These are phyloP conservation scores for Athelia psychrophila DNA, from an alignment of 1,284 basidiomycete genomes.

Conservation along the genomic window DNA sequence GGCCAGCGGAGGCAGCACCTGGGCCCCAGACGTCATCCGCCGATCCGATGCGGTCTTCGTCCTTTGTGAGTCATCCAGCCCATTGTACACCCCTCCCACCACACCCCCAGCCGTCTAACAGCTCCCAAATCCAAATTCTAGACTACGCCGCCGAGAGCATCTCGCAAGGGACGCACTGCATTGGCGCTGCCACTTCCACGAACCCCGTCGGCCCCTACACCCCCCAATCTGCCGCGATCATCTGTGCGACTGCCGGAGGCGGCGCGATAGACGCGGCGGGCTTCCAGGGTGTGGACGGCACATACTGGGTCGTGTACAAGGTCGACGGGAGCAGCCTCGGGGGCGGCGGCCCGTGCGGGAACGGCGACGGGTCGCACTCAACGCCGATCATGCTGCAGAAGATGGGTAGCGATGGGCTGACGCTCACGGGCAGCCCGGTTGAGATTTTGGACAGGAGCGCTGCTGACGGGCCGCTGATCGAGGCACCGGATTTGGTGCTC, in stretches of 20 bases:
- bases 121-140: no score
- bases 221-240: slow-evolving; percentile 12
- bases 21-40: no score
- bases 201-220: slow-evolving; percentile 16
- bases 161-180: slow-evolving; percentile 10
- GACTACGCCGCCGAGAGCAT: no score
- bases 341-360: slow-evolving; percentile 18
- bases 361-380: slow-evolving; percentile 10
- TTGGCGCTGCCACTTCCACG: slow-evolving; percentile 16
- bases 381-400: slow-evolving; percentile 20
- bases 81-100: no score
- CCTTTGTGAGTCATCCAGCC: no score
- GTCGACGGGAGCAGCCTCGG: slow-evolving; percentile 19
- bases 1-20: no score
- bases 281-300: slow-evolving; percentile 14
- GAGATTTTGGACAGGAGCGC: slow-evolving; percentile 15
- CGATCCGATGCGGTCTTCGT: no score
- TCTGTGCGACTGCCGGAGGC: slow-evolving; percentile 15
- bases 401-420: slow-evolving; percentile 12
- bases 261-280: slow-evolving; percentile 20
- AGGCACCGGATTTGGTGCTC: slow-evolving; percentile 16
- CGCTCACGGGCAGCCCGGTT: slow-evolving; percentile 12
- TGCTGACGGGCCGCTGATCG: slow-evolving; percentile 18
- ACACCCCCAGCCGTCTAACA: no score
- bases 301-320: slow-evolving; percentile 17